A percentile compares a stretch with the other conserved stretches of the same genome.
These are phyloP conservation scores for Cymbidium sinense DNA, from an alignment of 106 monocot genomes.

Conservation along the genomic window DNA sequence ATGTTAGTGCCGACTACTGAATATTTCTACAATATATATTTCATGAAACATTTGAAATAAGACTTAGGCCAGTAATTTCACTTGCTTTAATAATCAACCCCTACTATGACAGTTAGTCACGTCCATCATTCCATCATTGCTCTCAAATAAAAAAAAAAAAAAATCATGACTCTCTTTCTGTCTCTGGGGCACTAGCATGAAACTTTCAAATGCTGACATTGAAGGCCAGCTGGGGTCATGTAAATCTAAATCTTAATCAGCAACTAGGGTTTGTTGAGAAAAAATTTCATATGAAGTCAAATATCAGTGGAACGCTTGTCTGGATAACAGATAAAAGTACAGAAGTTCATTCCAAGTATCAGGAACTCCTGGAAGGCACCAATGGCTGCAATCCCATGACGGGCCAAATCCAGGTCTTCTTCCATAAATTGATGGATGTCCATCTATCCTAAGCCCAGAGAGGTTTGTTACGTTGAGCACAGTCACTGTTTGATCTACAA, in stretches of 20 bases:
- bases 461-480: constrained; percentile 66
- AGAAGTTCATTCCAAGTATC: constrained; percentile 88
- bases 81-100: too few relatives aligned
- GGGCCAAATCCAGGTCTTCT: constrained; percentile 16
- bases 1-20: too few relatives aligned
- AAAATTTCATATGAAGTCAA: neutral
- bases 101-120: too few relatives aligned
- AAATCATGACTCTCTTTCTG: too few relatives aligned
- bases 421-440: constrained; percentile 79
- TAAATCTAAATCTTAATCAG: neutral
- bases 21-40: too few relatives aligned
- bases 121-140: too few relatives aligned
- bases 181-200: too few relatives aligned
- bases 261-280: neutral
- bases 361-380: constrained; percentile 95
- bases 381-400: constrained; percentile 83
- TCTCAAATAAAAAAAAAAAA: too few relatives aligned
- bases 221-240: too few relatives aligned
- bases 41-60: too few relatives aligned
- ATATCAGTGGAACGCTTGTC: neutral
- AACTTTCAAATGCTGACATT: too few relatives aligned
- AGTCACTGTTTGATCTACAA: constrained; percentile 66
- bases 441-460: constrained; percentile 79
- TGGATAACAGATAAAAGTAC: constrained; percentile 45
- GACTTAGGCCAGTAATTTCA: too few relatives aligned